Evolutionary conservation across 352 stramenopile species (phyloP).

Genomic region (Phytophthora syringae): DNA sequence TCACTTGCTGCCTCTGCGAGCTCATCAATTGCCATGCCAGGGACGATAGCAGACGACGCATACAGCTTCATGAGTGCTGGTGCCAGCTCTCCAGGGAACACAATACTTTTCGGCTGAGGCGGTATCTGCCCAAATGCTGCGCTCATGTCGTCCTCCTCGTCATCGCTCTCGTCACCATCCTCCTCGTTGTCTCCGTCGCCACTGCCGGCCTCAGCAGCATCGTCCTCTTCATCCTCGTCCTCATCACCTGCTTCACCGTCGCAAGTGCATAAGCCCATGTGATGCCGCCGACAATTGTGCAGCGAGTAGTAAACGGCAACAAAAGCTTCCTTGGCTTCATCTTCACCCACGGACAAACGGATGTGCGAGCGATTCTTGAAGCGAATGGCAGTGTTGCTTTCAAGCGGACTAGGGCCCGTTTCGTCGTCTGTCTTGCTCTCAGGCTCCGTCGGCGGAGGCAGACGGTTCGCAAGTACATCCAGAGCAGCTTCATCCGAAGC

Average conservation of each 20-base stretch:
- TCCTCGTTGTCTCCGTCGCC: slow-evolving; percentile 44
- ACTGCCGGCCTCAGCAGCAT: slow-evolving; percentile 19
- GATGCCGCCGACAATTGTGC: slow-evolving; percentile 79
- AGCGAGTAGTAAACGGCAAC: slow-evolving; percentile 78
- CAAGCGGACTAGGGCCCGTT: slow-evolving; percentile 47
- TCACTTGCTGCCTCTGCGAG: slow-evolving; percentile 48
- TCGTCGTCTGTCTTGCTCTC: slow-evolving; percentile 24
- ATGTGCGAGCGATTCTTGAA: slow-evolving; percentile 78
- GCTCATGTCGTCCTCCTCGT: slow-evolving; percentile 40
- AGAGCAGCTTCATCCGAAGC: slow-evolving; percentile 79
- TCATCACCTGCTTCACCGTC: slow-evolving; percentile 37
- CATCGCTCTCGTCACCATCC: slow-evolving; percentile 33
- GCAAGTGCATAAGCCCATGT: slow-evolving; percentile 87
- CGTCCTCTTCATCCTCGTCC: slow-evolving; percentile 26
- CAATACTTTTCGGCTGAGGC: slow-evolving; percentile 57
- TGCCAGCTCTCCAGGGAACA: slow-evolving; percentile 68
- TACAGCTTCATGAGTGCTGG: slow-evolving; percentile 80
- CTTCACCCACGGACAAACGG: slow-evolving; percentile 68
- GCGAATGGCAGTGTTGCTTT: slow-evolving; percentile 52
- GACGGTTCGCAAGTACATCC: slow-evolving; percentile 77
- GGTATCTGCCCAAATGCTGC: slow-evolving; percentile 44
- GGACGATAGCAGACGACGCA: slow-evolving; percentile 31
- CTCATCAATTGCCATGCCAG: slow-evolving; percentile 44
- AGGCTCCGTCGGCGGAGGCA: slow-evolving; percentile 48
- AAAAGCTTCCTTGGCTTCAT: slow-evolving; percentile 64